Conservation (phyloP, 768 basidiomycete species). For the Psilocybe cubensis region DNA sequence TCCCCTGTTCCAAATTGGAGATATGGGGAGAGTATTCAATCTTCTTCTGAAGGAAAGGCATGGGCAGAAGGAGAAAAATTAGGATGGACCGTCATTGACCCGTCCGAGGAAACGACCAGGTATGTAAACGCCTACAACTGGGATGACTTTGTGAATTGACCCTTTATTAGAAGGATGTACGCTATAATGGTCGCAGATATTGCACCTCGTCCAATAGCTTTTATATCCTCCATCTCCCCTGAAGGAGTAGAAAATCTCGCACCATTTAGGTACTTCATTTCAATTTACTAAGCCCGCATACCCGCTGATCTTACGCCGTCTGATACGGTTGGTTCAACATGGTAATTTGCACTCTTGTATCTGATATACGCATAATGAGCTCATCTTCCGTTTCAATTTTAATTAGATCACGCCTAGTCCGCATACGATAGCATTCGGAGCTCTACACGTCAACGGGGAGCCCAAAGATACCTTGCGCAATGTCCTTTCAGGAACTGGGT, state of each 20-base stretch:
- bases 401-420: constrained; percentile 59
- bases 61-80: constrained; percentile 49
- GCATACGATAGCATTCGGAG: constrained; percentile 62
- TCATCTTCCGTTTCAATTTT: no score
- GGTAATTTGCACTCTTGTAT: constrained; percentile 27
- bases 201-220: constrained; percentile 69
- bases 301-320: neutral
- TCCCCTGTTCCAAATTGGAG: constrained; percentile 44
- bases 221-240: constrained; percentile 61
- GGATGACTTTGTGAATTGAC: no score
- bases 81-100: constrained; percentile 43
- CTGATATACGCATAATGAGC: no score
- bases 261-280: constrained; percentile 46
- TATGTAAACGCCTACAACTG: neutral
- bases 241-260: constrained; percentile 63
- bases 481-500: constrained; percentile 65
- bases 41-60: constrained; percentile 36
- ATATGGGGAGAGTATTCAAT: constrained; percentile 36
- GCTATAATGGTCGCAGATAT: constrained; percentile 55
- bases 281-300: neutral
- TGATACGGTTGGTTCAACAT: constrained; percentile 39
- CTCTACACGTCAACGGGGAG: constrained; percentile 26
- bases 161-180: constrained; percentile 39
- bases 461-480: constrained; percentile 66
- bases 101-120: constrained; percentile 37